phyloP scores from a whole-genome alignment of 2,329 filamentous ascomycete species.

The Coniochaeta sp. region DNA sequence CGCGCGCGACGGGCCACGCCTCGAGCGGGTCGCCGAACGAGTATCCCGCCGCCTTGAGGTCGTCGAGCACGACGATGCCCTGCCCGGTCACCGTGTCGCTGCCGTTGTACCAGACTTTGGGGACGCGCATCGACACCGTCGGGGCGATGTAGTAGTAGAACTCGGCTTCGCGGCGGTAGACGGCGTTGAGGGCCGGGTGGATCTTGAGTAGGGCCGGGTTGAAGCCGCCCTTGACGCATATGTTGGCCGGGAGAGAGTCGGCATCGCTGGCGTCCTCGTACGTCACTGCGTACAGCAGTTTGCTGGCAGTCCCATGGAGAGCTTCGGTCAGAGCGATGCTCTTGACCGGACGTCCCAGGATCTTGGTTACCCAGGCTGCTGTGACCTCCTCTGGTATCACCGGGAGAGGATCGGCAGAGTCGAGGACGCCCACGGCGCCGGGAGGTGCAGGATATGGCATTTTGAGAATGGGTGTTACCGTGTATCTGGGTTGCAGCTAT shows the following conservation, averaged over 20 bases:
- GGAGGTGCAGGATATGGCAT: neutral
- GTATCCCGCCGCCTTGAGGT: conserved; percentile 52
- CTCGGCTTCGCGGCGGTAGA: conserved; percentile 18
- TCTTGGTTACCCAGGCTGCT: conserved; percentile 13
- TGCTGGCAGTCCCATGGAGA: conserved; percentile 14
- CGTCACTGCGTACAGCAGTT: conserved; percentile 44
- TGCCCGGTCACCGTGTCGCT: conserved; percentile 28
- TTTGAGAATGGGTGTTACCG: neutral
- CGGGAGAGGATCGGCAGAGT: conserved; percentile 11
- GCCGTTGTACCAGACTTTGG: conserved; percentile 10
- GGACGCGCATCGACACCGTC: conserved; percentile 14
- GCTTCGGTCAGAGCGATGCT: conserved; percentile 6
- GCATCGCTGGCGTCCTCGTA: conserved; percentile 35
- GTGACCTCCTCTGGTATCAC: conserved; percentile 11
- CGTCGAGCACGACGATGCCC: conserved; percentile 61
- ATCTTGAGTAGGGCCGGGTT: conserved; percentile 38
- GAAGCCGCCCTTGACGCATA: conserved; percentile 48
- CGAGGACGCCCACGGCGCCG: conserved; percentile 7
- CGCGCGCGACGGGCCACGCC: conserved; percentile 12
- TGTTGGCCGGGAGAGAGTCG: conserved; percentile 3
- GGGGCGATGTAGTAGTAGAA: conserved; percentile 13
- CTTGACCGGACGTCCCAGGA: conserved; percentile 11
- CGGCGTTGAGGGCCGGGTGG: conserved; percentile 12
- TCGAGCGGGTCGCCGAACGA: conserved; percentile 36
- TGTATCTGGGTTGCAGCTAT: neutral